Evolutionary conservation across 148 eudicot species (phyloP), one percentile per base, ranked within the genome.

Genomic region (Rhododendron williamsianum): DNA sequence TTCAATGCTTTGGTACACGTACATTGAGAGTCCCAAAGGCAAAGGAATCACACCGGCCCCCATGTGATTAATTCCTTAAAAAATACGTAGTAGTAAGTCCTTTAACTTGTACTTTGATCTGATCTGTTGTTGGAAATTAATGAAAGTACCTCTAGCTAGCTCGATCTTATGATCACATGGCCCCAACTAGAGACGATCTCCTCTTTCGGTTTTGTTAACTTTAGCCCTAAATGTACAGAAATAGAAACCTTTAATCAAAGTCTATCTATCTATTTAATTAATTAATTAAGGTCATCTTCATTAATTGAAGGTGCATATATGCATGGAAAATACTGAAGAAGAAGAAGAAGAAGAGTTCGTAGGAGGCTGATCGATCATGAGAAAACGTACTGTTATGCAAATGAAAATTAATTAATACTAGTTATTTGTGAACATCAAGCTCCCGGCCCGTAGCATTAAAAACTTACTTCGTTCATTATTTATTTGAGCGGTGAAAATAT

Each of bases 21-120:
- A 30, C 63, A 4, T 36, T 87, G 89, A 78, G 86, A 71, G 82
- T 65, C 84, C 84, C 81, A 82, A 87, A 87, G 84, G 84, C 83
- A 30, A 85, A 83, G 83, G 87, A 73, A 89, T 87, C 84, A 80
- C 56, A 30, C 30, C 30, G 30, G 30, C 30, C n/a, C 23, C 82
- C 89, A 87, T 78, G 87, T 89, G 87, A 72, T 38, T 38, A 38
- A 38, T 74, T 18, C 54, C 81, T 76, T 87, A 69, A 74, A 82
- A 65, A 81, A 80, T 33, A 30, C 30, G 30, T 30, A 30, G 30
- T 46, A 46, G 48, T 71, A 85, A 9, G 76, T 83, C 82, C 82
- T 81, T 86, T 25, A 87, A 83, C 51, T 46, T 33, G 78, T 49
- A 77, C 83, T 78, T 76, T 79, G 48, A 69, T 49, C 2, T n/a